Evolutionary conservation across 306 rosid species (phyloP), one percentile per base, ranked within the genome.

Genomic region (Boehmeria nivea): DNA sequence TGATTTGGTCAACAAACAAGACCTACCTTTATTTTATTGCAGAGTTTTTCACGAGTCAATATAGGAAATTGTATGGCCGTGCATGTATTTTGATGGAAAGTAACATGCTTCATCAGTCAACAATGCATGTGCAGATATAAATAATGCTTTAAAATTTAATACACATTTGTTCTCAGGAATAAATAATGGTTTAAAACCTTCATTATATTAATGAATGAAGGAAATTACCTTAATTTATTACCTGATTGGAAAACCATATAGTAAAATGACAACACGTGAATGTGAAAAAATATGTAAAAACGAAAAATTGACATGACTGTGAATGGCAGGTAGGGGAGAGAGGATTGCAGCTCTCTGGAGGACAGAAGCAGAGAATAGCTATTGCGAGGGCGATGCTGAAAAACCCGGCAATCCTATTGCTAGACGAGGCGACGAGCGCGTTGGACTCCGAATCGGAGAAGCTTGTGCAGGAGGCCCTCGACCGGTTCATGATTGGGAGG

Each of bases 361-460:
- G 99, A 10, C 99, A 91, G 76, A 91, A 91, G 63, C 99, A 91
- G 76, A 81, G 99, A 74, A 91, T 91, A 61, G 99, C 99, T 33
- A 91, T 91, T 49, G 99, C 99, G 62, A 84, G 99, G 75, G 99
- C 99, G 36, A 91, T 91, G 99, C 76, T 91, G 53, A 91, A 91
- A 75, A 91, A 91, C 70, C 99, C 99, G 39, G 99, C 99, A 23
- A 91, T 91, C 66, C 77, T 91, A 34, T 88, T 91, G 55, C 63
- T 91, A 42, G 99, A 91, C 34, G 99, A 91, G 63, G 99, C 99
- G 60, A 91, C 99, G 59, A 91, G 99, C 85, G 99, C 99, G 45
- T 65, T 91, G 67, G 99, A 91, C 71, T 91, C 99, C 4, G 99
- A 91, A 45, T 91, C 99, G 1, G 99, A 91, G 70, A 91, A 91